Conservation (phyloP, 768 basidiomycete genomes). For the Leccinum obscurum region DNA sequence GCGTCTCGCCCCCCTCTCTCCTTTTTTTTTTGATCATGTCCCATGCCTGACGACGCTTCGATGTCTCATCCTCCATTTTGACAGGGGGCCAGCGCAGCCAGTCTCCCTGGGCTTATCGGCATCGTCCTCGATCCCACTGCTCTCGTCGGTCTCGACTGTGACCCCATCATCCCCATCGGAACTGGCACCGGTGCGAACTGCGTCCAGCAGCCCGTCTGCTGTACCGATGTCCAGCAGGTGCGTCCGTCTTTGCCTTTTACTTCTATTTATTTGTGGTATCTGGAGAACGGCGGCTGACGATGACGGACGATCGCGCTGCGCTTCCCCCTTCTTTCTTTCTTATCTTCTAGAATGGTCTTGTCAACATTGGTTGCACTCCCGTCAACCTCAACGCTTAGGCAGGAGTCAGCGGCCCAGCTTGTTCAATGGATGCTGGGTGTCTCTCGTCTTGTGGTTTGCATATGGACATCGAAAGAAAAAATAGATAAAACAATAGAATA, state of each 20-base stretch:
- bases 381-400: constrained; percentile 5
- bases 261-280: neutral
- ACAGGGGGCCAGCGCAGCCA: neutral
- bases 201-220: constrained; percentile 11
- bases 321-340: no score
- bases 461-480: neutral
- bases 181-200: neutral
- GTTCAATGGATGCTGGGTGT: no score
- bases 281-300: neutral
- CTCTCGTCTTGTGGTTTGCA: neutral
- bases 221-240: neutral
- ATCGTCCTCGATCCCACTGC: neutral
- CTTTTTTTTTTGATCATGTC: no score
- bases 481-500: neutral
- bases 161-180: neutral
- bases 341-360: constrained; percentile 3
- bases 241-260: neutral
- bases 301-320: neutral
- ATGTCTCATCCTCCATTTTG: no score
- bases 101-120: rapidly evolving
- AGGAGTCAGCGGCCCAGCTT: neutral
- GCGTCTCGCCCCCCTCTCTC: neutral
- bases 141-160: neutral
- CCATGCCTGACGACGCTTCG: neutral
- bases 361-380: constrained; percentile 11